Evolutionary conservation across 352 stramenopile genomes (phyloP).

Genomic region (Phytophthora quininea): DNA sequence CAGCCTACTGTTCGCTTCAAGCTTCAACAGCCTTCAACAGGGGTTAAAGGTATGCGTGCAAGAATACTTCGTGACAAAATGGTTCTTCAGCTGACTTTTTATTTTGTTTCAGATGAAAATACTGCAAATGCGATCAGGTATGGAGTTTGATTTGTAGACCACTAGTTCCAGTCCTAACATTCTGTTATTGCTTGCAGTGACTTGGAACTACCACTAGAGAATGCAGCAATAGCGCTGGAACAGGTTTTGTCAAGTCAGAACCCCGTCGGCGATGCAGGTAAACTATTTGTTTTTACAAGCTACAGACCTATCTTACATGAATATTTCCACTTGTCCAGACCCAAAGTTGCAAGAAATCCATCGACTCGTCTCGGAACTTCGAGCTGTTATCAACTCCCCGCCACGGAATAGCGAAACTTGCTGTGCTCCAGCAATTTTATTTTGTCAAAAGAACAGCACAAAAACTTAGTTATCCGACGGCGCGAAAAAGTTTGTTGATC

Average conservation of each 20-base stretch:
- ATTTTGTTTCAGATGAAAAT: not conserved
- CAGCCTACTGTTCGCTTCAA: not conserved
- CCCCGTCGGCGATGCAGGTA: not conserved
- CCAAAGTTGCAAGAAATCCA: slow-evolving; percentile 50
- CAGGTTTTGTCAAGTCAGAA: not conserved
- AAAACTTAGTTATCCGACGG: slow-evolving; percentile 15
- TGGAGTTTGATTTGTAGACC: not conserved
- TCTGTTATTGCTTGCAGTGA: slow-evolving; percentile 1
- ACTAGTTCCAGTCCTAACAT: not conserved
- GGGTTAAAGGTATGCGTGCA: not conserved
- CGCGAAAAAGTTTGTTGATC: slow-evolving; percentile 13
- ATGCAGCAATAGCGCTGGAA: slow-evolving; percentile 15
- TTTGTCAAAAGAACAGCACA: not conserved
- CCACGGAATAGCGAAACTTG: not conserved
- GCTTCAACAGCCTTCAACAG: not conserved
- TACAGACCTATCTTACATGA: not conserved
- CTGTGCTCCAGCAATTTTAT: not conserved
- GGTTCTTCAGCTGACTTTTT: not conserved
- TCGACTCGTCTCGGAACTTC: slow-evolving; percentile 39
- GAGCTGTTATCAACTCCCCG: slow-evolving; percentile 32
- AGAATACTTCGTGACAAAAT: too few relatives aligned
- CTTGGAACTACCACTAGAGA: slow-evolving; percentile 10
- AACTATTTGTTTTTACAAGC: not conserved
- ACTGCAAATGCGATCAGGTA: slow-evolving; percentile 37
- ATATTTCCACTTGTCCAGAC: slow-evolving; percentile 3